Conservation (phyloP, 306 rosid species). For the Dryas drummondii region DNA sequence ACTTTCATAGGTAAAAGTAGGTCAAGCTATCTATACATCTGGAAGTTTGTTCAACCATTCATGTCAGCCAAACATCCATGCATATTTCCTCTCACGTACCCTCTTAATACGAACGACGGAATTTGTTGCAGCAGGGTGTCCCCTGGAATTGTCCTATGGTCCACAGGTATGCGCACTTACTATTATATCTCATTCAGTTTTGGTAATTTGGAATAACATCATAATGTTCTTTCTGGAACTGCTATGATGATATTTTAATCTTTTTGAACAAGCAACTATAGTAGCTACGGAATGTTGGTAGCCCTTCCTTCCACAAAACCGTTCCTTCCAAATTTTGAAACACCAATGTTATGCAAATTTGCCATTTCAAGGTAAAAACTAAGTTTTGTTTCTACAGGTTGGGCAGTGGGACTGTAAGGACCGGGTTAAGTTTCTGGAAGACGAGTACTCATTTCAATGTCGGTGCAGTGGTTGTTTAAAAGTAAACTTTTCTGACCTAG, state of each 20-base stretch:
- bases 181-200: not conserved
- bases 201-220: not conserved
- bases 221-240: conserved; percentile 11
- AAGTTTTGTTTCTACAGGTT: conserved; percentile 52
- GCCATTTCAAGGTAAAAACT: conserved; percentile 21
- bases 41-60: conserved; percentile 94
- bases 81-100: conserved; percentile 74
- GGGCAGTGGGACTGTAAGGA: conserved; percentile 82
- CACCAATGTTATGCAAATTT: conserved; percentile 1
- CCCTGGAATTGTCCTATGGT: conserved; percentile 85
- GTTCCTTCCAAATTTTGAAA: not conserved
- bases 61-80: conserved; percentile 78
- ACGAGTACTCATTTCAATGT: conserved; percentile 68
- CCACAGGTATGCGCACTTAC: conserved; percentile 63
- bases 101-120: conserved; percentile 67
- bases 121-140: conserved; percentile 49
- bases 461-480: conserved; percentile 71
- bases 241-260: not conserved
- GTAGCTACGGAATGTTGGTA: conserved; percentile 2
- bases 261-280: conserved; percentile 5
- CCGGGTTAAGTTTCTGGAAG: conserved; percentile 63
- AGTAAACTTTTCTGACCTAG: conserved; percentile 63
- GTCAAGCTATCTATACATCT: conserved; percentile 74
- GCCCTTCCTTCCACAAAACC: not conserved
- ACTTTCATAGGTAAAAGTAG: conserved; percentile 66